Base-by-base conservation (phyloP, 257 asterid species). In the Mentha longifolia region DNA sequence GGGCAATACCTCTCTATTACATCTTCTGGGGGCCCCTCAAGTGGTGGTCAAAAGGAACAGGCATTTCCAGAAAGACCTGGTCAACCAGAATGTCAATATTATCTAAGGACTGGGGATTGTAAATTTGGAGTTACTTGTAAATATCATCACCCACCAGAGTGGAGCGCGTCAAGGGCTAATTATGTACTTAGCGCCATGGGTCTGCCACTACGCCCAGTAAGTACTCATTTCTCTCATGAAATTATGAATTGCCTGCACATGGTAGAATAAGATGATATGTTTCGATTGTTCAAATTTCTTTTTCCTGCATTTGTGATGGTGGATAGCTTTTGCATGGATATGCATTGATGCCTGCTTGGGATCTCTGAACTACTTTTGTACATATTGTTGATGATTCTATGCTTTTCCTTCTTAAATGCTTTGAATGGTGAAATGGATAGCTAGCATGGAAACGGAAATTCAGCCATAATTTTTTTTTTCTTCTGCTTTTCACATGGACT, bases 191-290 rank as follows among this genome's bases (percentile, higher is more conserved):
- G 97, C 80, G 88, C 91, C 11, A 81, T 81, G 89, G 97, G 97
- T 45, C 88, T 91, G 49, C 99, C 99, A 20, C 78, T 89, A 72
- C 97, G 97, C 78, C 96, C 92, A 65, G 99, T 94, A 86, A 78
- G 90, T 72, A 71, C 49, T 62, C 33, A 31, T 51, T 65, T 61
- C 55, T 67, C 42, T 20, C 54, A 42, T 58, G 20, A 64, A 35
- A 20, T 66, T 59, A 12, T 11, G 33, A 43, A 67, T 12, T 74
- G 66, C 28, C 41, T 45, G 35, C 30, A 14, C 2, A 51, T 58
- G 50, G 67, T 9, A 28, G 51, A 30, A 57, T 14, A 30, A 11
- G 20, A 57, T 52, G 30, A 60, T 59, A 33, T 54, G 39, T 30
- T 42, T 37, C 78, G 25, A 33, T 7, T 33, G 43, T 65, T 16